Base-by-base conservation (phyloP, 345 rosid genomes). In the Ceriops zippeliana region DNA sequence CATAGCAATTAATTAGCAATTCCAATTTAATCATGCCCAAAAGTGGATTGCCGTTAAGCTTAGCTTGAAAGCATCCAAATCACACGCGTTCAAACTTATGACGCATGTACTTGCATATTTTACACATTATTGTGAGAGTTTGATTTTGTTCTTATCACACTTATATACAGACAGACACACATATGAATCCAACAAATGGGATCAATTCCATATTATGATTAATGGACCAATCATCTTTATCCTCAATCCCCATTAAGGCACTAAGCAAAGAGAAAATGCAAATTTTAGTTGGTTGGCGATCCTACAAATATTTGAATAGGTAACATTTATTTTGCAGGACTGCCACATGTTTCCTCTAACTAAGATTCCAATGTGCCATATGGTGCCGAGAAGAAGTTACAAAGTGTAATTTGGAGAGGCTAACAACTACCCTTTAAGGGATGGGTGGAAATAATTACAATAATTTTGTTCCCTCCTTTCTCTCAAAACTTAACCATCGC, bases 391-490 rank as follows among this genome's bases (percentile, higher is more conserved):
- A 3, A 42, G 49, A 42, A 42, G 19, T 42, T 42, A 13, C 49
- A 42, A 42, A 42, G 19, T 13, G 49, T 42, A 42, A 42, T 42
- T 13, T 42, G 17, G 49, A 42, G 49, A 42, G 49, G 17, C 19
- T 42, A 42, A 42, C 49, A 42, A 42, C 17, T 42, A 13, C 49
- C 4, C 49, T 42, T 42, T 11, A 42, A 13, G 49, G 19, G 49
- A 42, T 13, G 3, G 26, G 22, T 51, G 63, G 38, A 24, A 68
- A 73, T 76, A 60, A 76, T 81, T 59, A 51, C 38, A 76, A 89
- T 84, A 80, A 88, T 86, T 73, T 66, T 78, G 90, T 82, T 78
- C 80, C 85, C 80, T 57, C 62, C 68, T 72, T 74, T 78, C 70
- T 76, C 47, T 63, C 71, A 52, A 51, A 37, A 49, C 52, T 76